These are phyloP conservation scores for Chrysoporthe austroafricana DNA, from an alignment of 2,329 filamentous ascomycete species.

Conservation along the genomic window DNA sequence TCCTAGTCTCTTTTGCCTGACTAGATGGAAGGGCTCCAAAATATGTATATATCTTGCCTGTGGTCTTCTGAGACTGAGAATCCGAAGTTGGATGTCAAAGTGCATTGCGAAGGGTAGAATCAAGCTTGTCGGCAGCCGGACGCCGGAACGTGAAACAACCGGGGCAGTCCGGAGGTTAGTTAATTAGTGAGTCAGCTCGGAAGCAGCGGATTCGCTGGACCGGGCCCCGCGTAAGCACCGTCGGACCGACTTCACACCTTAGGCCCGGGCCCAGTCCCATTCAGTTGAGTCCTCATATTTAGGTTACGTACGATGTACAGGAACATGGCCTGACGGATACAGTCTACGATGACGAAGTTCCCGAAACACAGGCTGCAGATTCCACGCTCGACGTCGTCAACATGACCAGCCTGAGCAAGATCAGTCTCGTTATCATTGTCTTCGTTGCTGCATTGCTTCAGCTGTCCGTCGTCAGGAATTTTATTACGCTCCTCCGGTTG, in stretches of 20 bases:
- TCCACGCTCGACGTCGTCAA: not conserved
- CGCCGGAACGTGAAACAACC: not conserved
- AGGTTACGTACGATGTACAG: not conserved
- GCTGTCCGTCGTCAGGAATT: not conserved
- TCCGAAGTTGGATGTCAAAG: not conserved
- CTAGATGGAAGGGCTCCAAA: not conserved
- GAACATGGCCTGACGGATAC: not conserved
- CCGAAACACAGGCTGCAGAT: no score
- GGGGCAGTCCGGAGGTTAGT: not conserved
- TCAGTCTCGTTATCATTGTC: slow-evolving; percentile 3
- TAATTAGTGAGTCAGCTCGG: not conserved
- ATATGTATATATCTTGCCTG: not conserved
- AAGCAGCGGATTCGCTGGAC: not conserved
- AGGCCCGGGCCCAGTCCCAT: not conserved
- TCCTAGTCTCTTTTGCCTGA: not conserved
- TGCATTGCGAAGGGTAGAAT: not conserved
- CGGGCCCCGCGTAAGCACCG: not conserved
- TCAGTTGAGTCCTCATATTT: not conserved
- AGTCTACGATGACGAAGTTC: not conserved
- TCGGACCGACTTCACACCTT: not conserved
- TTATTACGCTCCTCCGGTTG: slow-evolving; percentile 28
- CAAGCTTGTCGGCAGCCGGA: not conserved
- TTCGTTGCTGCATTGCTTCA: slow-evolving; percentile 14
- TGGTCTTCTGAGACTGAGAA: not conserved
- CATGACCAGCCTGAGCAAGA: slow-evolving; percentile 1